Evolutionary conservation across 2,329 filamentous ascomycete genomes (phyloP).

Genomic region (Didymella pinodella): DNA sequence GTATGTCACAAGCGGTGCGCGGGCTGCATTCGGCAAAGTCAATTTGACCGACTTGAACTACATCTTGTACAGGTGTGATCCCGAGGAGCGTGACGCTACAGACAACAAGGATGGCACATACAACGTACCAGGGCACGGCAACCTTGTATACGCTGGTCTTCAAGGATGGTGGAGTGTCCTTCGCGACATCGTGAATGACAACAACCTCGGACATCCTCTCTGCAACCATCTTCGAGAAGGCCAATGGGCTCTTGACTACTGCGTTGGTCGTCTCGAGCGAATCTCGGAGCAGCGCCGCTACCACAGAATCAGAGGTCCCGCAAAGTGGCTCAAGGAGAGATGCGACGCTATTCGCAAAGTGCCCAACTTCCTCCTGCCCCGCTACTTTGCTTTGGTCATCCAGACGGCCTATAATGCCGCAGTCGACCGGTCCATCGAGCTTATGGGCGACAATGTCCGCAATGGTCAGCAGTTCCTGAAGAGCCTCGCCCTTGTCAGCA

Average conservation of each 20-base stretch:
- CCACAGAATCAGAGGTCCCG: conserved; percentile 68
- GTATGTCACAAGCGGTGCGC: conserved; percentile 83
- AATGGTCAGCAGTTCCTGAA: conserved; percentile 89
- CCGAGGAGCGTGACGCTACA: conserved; percentile 84
- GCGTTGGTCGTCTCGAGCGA: conserved; percentile 77
- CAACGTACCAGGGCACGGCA: conserved; percentile 81
- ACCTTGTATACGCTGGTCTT: conserved; percentile 92
- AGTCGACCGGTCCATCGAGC: conserved; percentile 76
- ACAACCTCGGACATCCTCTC: conserved; percentile 90
- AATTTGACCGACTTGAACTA: conserved; percentile 88
- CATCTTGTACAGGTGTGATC: conserved; percentile 87
- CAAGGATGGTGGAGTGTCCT: conserved; percentile 98
- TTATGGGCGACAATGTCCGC: conserved; percentile 79
- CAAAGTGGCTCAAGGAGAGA: conserved; percentile 80
- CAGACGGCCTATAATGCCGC: conserved; percentile 88
- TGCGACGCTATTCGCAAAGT: conserved; percentile 86
- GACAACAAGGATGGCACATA: conserved; percentile 86
- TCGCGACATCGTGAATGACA: conserved; percentile 82
- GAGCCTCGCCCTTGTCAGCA: conserved; percentile 86
- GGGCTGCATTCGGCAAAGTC: conserved; percentile 77
- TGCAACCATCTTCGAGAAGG: conserved; percentile 93
- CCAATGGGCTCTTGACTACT: conserved; percentile 91
- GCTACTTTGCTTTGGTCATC: conserved; percentile 91
- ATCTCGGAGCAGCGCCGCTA: conserved; percentile 71
- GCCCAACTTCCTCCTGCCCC: conserved; percentile 87